Conservation (phyloP, 2,329 filamentous ascomycete genomes). For the Knufia petricola region DNA sequence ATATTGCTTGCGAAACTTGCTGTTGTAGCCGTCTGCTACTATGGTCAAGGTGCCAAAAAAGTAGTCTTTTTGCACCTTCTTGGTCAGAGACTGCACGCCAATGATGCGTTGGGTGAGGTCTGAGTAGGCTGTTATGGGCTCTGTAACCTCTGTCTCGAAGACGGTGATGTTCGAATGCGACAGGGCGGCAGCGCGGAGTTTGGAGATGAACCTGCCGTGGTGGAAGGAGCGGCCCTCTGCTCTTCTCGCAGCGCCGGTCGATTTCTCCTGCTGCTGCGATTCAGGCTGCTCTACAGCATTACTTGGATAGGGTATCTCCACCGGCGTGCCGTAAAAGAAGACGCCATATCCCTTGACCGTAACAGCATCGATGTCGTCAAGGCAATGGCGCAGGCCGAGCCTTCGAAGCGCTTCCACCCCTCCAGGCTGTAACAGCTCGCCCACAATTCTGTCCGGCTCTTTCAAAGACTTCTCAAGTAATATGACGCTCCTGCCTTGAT, state of each 20-base stretch:
- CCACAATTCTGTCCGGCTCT: constrained; percentile 91
- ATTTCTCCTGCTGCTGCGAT: constrained; percentile 17
- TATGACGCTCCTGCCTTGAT: constrained; percentile 83
- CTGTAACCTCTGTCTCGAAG: constrained; percentile 77
- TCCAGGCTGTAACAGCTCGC: constrained; percentile 87
- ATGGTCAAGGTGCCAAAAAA: constrained; percentile 88
- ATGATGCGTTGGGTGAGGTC: constrained; percentile 56
- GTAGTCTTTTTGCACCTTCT: constrained; percentile 54
- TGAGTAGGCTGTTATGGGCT: constrained; percentile 57
- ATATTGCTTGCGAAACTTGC: constrained; percentile 78
- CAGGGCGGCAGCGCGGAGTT: constrained; percentile 65
- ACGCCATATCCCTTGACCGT: constrained; percentile 79
- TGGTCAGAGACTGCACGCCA: constrained; percentile 67
- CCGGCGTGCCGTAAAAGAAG: constrained; percentile 64
- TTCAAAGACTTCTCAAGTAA: constrained; percentile 81
- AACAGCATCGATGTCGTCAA: constrained; percentile 82
- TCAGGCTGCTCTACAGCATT: constrained; percentile 29
- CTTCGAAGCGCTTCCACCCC: constrained; percentile 71
- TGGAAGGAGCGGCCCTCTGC: constrained; percentile 78
- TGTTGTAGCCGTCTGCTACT: constrained; percentile 83
- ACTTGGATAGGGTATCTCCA: constrained; percentile 69
- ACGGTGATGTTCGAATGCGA: constrained; percentile 75
- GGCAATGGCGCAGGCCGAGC: constrained; percentile 68
- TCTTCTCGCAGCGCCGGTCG: constrained; percentile 34
- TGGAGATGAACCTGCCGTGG: constrained; percentile 84